Evolutionary conservation across 177 flowering plant species (phyloP), one percentile per base, ranked within the genome.

Genomic region (Vitis hybrid): DNA sequence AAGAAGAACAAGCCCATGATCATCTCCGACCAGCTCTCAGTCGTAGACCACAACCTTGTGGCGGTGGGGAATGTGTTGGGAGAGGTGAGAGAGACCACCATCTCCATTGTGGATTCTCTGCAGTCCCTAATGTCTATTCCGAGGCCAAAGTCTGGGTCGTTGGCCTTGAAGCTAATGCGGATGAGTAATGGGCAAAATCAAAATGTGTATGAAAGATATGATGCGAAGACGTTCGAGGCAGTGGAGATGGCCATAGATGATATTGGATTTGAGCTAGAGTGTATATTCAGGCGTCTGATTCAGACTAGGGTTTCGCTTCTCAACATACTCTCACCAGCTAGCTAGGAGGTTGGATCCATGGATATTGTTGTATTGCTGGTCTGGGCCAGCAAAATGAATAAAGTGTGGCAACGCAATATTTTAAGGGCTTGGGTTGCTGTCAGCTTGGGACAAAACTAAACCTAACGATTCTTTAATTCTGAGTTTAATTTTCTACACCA

Each of bases 271-370:
- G 84, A 83, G 76, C 27, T 85, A 11, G 84, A 79, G 32, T 72
- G 77, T 64, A 83, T 76, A 46, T 82, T 79, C 15, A 76, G 81
- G 69, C 79, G 89, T 52, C 72, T 85, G 70, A 82, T 86, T 57
- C 75, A 74, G 46, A 82, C 87, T 2, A 77, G 86, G 69, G 86
- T 81, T 48, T 76, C 80, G 0, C 84, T 86, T 27, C 81, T 86
- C 35, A 86, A 80, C 65, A 83, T 83, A 52, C 67, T 83, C 58
- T 83, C 27, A 78, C 80, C 32, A 68, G 53, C 67, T 73, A 75
- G 56, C 67, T 50, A 65, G 30, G 11, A 24, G 27, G 27, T 24
- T 24, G 27, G 27, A 24, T 24, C 0, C 27, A 24, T 24, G 27
- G 27, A 65, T 15, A 35, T 35, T 35, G 46, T 35, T 7, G 8